phyloP scores from a whole-genome alignment of 2,329 filamentous ascomycete species.

The Zasmidium citrigriseum region DNA sequence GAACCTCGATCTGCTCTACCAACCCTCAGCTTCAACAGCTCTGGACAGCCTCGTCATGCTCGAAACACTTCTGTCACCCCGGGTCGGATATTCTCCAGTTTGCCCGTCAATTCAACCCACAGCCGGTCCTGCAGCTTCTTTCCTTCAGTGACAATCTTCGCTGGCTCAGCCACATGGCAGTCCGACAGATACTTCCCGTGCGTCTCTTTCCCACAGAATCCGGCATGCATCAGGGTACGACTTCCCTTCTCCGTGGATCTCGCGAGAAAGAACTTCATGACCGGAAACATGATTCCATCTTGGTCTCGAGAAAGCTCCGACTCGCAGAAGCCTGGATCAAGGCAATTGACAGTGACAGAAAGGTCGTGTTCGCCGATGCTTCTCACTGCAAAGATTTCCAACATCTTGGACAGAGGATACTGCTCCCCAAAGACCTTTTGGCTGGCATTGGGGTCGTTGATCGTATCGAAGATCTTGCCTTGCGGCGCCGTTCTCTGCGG shows the following conservation, averaged over 20 bases:
- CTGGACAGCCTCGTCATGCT: not conserved
- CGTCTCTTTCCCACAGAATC: constrained; percentile 32
- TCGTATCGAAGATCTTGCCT: constrained; percentile 9
- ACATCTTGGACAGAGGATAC: constrained; percentile 37
- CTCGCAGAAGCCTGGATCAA: constrained; percentile 55
- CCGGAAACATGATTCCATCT: not conserved
- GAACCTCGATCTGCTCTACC: too few relatives aligned
- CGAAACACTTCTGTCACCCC: not conserved
- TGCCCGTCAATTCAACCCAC: constrained; percentile 39
- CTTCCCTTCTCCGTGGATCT: constrained; percentile 38
- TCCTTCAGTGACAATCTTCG: constrained; percentile 37
- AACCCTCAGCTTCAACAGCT: not conserved
- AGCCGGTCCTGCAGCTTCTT: constrained; percentile 33
- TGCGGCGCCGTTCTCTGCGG: constrained; percentile 43
- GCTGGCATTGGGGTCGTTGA: constrained; percentile 15
- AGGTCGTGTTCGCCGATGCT: constrained; percentile 37
- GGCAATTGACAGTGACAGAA: constrained; percentile 48
- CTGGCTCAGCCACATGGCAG: constrained; percentile 30
- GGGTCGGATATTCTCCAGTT: constrained; percentile 31
- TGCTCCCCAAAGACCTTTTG: not conserved
- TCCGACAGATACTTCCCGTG: constrained; percentile 45
- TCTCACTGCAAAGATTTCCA: constrained; percentile 46
- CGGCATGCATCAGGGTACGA: constrained; percentile 38
- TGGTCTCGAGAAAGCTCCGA: constrained; percentile 45
- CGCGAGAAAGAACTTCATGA: constrained; percentile 25